phyloP scores from a whole-genome alignment of 2,329 filamentous ascomycete species.

The Claviceps africana region DNA sequence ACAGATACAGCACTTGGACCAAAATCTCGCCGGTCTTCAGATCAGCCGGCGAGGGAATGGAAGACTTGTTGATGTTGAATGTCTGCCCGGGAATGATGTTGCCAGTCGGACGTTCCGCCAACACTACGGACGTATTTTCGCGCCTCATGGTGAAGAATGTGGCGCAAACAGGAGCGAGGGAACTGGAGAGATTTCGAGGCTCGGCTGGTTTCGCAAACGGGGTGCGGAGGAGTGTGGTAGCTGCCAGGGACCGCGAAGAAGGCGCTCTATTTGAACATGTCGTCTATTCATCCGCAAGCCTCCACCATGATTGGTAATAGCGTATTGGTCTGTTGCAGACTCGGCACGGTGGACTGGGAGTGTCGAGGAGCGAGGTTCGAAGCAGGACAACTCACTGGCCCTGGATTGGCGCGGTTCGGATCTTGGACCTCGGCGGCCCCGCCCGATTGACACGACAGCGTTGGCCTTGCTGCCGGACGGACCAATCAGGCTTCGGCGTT shows the following conservation, averaged over 20 bases:
- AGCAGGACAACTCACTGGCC: not conserved
- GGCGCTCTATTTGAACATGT: not conserved
- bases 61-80: constrained; percentile 38
- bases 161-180: not conserved
- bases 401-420: not conserved
- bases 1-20: constrained; percentile 47
- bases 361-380: not conserved
- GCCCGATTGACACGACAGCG: not conserved
- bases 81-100: constrained; percentile 52
- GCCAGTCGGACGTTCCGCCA: constrained; percentile 48
- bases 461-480: too few relatives aligned
- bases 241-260: not conserved
- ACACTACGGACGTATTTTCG: constrained; percentile 37
- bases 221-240: not conserved
- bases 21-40: constrained; percentile 53
- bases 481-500: too few relatives aligned
- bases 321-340: too few relatives aligned
- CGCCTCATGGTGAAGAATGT: constrained; percentile 23
- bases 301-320: not conserved
- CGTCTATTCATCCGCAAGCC: not conserved
- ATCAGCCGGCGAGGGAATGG: constrained; percentile 35
- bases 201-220: not conserved
- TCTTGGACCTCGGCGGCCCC: not conserved
- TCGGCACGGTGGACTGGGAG: not conserved
- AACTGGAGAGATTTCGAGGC: not conserved